Evolutionary conservation across 306 rosid genomes (phyloP).

Genomic region (Dryas drummondii): DNA sequence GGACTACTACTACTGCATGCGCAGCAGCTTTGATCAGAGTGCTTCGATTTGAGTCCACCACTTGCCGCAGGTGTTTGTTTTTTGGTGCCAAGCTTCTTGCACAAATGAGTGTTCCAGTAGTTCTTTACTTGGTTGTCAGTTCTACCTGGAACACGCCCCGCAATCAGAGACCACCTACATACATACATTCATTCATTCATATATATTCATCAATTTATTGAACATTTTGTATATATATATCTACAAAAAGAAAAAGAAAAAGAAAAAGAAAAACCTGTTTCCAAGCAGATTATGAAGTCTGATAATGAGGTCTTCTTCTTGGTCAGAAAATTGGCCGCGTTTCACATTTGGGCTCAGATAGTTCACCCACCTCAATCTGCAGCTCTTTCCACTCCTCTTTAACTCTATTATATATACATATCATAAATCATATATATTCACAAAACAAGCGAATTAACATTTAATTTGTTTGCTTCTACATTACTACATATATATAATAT

Average conservation of each 20-base stretch:
- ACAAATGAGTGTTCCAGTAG: conserved; percentile 34
- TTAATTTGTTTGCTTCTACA: too few relatives aligned
- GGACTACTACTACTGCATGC: background rate
- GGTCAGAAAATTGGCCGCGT: conserved; percentile 27
- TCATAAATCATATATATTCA: too few relatives aligned
- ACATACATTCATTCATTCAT: too few relatives aligned
- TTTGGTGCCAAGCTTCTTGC: conserved; percentile 31
- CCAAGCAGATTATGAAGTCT: conserved; percentile 42
- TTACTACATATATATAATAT: too few relatives aligned
- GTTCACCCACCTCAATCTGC: conserved; percentile 42
- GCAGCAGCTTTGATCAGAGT: background rate
- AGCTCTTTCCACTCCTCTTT: conserved; percentile 34
- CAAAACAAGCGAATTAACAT: too few relatives aligned
- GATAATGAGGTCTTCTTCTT: conserved; percentile 37
- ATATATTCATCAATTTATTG: too few relatives aligned
- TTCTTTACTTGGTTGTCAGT: conserved; percentile 39
- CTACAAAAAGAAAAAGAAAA: too few relatives aligned
- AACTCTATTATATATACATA: conserved; percentile 11
- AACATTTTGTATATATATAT: too few relatives aligned
- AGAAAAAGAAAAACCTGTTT: conserved; percentile 24
- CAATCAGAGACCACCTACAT: conserved; percentile 39
- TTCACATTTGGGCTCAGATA: conserved; percentile 34
- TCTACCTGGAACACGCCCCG: conserved; percentile 40
- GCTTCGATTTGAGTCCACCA: too few relatives aligned
- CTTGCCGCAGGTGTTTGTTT: background rate